Evolutionary conservation across 352 stramenopile species (phyloP), one percentile per base, ranked within the genome.

Genomic region (Blastocystis hominis): DNA sequence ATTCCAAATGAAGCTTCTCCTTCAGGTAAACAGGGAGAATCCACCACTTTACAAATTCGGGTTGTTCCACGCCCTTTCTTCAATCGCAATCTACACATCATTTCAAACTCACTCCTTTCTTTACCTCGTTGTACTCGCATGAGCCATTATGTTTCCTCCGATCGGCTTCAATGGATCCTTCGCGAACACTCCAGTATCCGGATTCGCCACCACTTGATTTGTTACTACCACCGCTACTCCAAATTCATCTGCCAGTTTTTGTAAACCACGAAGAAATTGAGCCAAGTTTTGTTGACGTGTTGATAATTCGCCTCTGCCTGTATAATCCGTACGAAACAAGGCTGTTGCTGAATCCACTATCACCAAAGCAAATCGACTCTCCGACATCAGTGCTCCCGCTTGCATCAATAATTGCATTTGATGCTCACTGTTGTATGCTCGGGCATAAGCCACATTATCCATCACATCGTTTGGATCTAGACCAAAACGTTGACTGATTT

Each of bases 341-440:
- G 96, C 95, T 0, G 96, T 99, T 0, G 96, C 96, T 89, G 93
- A 97, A 90, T 99, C 97, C 2, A 99, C 97, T 34, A 99, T 92
- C 17, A 98, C 92, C 5, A 98, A 92, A 5, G 94, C 94, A 84
- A 95, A 93, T 44, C 90, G 75, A 68, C 96, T 15, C 7, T 86
- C n/a, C 13, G 34, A 30, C 20, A 79, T 96, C 92, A 70, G 34
- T 47, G 61, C 61, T 15, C 34, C 34, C 61, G 61, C 61, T 17
- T 70, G 7, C 34, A 70, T 17, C 9, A 70, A 17, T 70, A 70
- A 17, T 70, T 70, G 61, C 93, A 98, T 98, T 90, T 99, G 97
- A 89, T 99, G 96, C 88, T 99, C 96, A 54, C 94, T 98, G 91
- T 99, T 99, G 92, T 99, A 97, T 10, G 96, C 96, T 64, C 97